phyloP scores from a whole-genome alignment of 345 rosid genomes.

The Dimocarpus longan region DNA sequence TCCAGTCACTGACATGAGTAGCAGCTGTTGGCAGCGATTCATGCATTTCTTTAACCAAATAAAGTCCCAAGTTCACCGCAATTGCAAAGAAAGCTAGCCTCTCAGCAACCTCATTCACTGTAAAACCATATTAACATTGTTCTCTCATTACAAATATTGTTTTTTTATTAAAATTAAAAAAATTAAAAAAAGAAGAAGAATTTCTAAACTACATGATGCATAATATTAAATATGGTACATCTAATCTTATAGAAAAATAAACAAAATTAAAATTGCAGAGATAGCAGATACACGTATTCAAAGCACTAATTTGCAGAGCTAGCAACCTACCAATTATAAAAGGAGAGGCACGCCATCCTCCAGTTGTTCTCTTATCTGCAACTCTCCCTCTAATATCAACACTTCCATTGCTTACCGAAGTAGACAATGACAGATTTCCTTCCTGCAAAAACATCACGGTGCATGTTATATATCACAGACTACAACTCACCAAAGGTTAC shows the following conservation, averaged over 20 bases:
- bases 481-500: neutral
- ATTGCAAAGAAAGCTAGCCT: constrained; percentile 60
- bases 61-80: constrained; percentile 59
- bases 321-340: constrained; percentile 45
- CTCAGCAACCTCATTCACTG: constrained; percentile 63
- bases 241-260: too few relatives aligned
- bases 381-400: constrained; percentile 45
- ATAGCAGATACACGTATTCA: too few relatives aligned
- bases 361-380: constrained; percentile 52
- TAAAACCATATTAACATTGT: neutral
- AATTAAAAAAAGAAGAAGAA: too few relatives aligned
- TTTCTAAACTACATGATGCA: neutral
- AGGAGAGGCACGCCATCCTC: constrained; percentile 64
- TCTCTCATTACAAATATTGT: too few relatives aligned
- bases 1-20: constrained; percentile 52
- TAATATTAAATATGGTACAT: too few relatives aligned
- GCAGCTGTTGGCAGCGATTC: constrained; percentile 55
- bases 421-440: neutral
- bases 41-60: constrained; percentile 44
- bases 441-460: constrained; percentile 12
- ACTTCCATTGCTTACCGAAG: constrained; percentile 45
- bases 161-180: too few relatives aligned
- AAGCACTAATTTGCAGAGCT: neutral
- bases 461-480: neutral
- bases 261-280: too few relatives aligned